Evolutionary conservation across 129 eudicot genomes (phyloP).

Genomic region (Silybum marianum): DNA sequence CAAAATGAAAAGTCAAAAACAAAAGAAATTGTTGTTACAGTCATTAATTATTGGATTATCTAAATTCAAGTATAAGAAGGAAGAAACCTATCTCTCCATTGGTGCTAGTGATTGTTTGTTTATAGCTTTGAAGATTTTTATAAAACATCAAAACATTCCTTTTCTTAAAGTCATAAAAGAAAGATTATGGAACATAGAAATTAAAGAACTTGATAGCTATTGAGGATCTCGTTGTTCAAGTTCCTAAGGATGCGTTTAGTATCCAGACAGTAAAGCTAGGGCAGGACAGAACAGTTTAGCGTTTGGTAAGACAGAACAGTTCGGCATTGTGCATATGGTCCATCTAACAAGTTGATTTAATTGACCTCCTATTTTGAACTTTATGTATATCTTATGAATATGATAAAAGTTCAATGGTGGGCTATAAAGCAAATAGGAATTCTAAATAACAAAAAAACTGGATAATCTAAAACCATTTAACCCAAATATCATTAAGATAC

Average conservation of each 20-base stretch:
- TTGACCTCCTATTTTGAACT: conserved; percentile 19
- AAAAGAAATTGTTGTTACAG: too few species aligned
- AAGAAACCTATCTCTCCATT: neutral
- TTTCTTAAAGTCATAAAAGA: neutral
- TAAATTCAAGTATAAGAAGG: too few species aligned
- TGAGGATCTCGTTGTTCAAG: conserved; percentile 27
- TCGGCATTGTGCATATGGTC: conserved; percentile 31
- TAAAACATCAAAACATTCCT: neutral
- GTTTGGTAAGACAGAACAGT: too few species aligned
- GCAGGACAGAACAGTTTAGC: too few species aligned
- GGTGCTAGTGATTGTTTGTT: neutral
- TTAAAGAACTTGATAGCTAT: conserved; percentile 18
- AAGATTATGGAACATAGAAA: conserved; percentile 12
- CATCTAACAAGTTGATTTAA: conserved; percentile 40
- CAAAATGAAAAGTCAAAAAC: too few species aligned
- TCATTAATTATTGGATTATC: too few species aligned
- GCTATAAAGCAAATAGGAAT: conserved; percentile 18
- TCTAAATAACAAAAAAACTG: too few species aligned
- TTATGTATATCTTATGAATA: conserved; percentile 14
- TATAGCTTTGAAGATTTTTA: neutral
- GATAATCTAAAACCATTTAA: too few species aligned
- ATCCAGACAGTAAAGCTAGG: too few species aligned
- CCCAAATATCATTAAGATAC: too few species aligned
- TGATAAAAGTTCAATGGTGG: neutral
- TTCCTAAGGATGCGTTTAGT: neutral